phyloP scores from a whole-genome alignment of 2,329 filamentous ascomycete genomes.

The Monilinia vaccinii-corymbosi region DNA sequence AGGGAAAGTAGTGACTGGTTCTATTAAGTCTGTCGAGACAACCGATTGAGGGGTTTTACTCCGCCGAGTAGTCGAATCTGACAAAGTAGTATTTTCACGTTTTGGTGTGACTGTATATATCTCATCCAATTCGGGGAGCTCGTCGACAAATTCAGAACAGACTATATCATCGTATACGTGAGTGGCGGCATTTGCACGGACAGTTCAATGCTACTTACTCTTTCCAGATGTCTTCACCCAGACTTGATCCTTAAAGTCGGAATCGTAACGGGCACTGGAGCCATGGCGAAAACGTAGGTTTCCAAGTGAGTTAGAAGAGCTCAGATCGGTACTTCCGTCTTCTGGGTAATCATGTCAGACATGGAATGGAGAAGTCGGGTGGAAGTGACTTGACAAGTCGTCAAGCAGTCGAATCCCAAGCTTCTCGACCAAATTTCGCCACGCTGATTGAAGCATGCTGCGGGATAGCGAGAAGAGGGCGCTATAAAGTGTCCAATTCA shows the following conservation, averaged over 20 bases:
- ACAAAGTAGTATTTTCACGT: background rate
- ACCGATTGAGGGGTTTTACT: background rate
- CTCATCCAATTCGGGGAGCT: constrained; percentile 17
- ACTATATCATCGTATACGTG: constrained; percentile 10
- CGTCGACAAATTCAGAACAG: constrained; percentile 20
- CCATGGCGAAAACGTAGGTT: constrained; percentile 28
- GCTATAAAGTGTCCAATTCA: background rate
- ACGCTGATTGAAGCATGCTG: background rate
- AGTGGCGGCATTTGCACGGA: background rate
- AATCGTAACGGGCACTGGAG: constrained; percentile 29
- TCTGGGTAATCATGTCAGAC: background rate
- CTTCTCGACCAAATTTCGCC: background rate
- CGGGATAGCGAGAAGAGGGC: background rate
- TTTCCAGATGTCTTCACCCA: constrained; percentile 27
- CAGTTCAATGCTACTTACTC: constrained; percentile 15
- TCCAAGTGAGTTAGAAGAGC: constrained; percentile 3
- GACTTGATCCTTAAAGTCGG: constrained; percentile 28
- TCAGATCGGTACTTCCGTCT: background rate
- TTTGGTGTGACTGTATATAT: constrained; percentile 11
- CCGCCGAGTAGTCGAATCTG: background rate
- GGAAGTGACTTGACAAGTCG: background rate
- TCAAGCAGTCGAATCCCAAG: background rate
- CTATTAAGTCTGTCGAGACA: background rate
- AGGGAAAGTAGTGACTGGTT: background rate
- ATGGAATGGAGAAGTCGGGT: background rate